Base-by-base conservation (phyloP, 2,329 filamentous ascomycete species). In the Lecanicillium sp. region DNA sequence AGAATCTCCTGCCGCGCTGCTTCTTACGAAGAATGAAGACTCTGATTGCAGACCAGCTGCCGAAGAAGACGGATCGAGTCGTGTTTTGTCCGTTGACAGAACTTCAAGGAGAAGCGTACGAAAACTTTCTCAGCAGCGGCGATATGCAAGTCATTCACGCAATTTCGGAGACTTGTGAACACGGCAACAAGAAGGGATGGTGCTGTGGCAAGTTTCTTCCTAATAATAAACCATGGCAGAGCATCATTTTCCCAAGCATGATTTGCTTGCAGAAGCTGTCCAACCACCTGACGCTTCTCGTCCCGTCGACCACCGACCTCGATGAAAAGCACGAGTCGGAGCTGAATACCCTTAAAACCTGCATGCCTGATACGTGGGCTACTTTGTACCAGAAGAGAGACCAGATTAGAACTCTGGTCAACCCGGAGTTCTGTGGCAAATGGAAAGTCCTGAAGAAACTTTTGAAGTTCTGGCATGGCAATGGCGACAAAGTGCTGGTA, bases 11-110 rank as follows among this genome's bases (percentile, higher is more conserved):
- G 3, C 92, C 92, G 0, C 77, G 79, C 12, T 94, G 94, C 58
- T 97, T 98, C 50, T 71, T 96, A 3, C 83, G 92, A 2, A 80
- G 92, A 3, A 92, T 95, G 77, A 98, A 98, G 66, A 81, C 81
- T 0, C 67, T 97, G 13, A 95, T 98, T 44, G 87, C 88, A 1
- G 71, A 95, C 52, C 90, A 98, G 55, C 69, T 98, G 7, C 92
- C 92, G 0, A 94, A 88, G 62, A 98, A 98, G 69, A 89, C 78
- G 25, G 92, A 98, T 57, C 79, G 83, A 39, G 89, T 97, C 1
- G 87, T 97, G 4, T 98, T 98, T 55, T 98, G 92, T 50, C 88
- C 88, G 2, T 71, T 98, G 15, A 95, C 89, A 0, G 75, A 83
- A 4, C 74, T 81, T 0, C 92, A 98, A 59, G 74, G 76, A 11